Conservation (phyloP, 257 asterid genomes). For the Pogostemon cablin region DNA sequence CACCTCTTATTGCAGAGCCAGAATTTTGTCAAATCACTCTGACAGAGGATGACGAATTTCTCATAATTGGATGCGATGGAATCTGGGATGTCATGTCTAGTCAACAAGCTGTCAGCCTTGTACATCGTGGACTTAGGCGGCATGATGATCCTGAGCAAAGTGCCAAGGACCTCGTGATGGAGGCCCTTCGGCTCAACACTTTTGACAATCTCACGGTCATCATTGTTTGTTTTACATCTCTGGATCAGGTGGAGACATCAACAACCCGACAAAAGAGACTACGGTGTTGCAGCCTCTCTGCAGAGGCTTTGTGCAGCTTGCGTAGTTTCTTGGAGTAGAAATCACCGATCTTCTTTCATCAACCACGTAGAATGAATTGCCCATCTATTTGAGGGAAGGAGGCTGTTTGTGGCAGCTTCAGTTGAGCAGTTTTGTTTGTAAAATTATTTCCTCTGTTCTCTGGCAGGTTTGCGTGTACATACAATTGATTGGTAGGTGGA, state of each 20-base stretch:
- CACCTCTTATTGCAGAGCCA: conserved; percentile 86
- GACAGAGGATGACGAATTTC: conserved; percentile 79
- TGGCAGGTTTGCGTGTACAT: conserved; percentile 42
- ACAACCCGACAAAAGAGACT: conserved; percentile 45
- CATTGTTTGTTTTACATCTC: conserved; percentile 56
- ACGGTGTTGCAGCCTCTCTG: conserved; percentile 69
- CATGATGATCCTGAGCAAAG: conserved; percentile 86
- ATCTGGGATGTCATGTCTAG: conserved; percentile 86
- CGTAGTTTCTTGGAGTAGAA: conserved; percentile 56
- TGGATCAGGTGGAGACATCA: conserved; percentile 46
- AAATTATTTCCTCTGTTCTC: background rate
- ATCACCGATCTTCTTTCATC: conserved; percentile 30
- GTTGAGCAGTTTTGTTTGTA: conserved; percentile 25
- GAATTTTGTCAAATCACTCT: conserved; percentile 59
- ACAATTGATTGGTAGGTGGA: conserved; percentile 44
- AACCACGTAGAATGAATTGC: background rate
- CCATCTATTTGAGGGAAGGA: conserved; percentile 29
- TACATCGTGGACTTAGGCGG: conserved; percentile 64
- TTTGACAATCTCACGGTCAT: conserved; percentile 77
- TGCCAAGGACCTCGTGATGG: conserved; percentile 83
- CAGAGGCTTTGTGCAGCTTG: conserved; percentile 68
- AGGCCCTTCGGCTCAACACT: conserved; percentile 73
- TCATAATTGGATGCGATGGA: conserved; percentile 86
- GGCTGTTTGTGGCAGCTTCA: conserved; percentile 40
- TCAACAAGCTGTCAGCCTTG: conserved; percentile 78